A percentile compares a stretch with the other conserved stretches of the same genome.
Conservation (phyloP, 164 flowering plant species). For the Paratinospora sagittata region DNA sequence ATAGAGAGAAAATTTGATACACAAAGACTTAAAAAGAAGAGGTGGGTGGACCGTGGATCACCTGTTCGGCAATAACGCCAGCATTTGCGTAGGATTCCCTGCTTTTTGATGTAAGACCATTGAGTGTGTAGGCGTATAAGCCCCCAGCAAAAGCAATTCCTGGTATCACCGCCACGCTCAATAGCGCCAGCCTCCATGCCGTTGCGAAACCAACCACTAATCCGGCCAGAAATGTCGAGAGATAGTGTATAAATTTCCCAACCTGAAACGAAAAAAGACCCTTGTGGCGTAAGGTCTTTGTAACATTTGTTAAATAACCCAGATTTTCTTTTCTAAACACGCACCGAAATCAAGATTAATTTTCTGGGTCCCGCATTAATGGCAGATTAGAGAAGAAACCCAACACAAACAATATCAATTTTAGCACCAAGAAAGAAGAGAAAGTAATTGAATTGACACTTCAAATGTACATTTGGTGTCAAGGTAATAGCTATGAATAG, state of each 20-base stretch:
- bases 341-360: too few species aligned
- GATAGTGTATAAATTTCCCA: slow-evolving; percentile 94
- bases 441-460: too few species aligned
- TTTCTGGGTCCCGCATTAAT: too few species aligned
- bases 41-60: slow-evolving; percentile 15
- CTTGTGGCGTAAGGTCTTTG: background rate
- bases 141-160: slow-evolving; percentile 98
- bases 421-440: too few species aligned
- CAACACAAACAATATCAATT: too few species aligned
- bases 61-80: slow-evolving; percentile 92
- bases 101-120: slow-evolving; percentile 92
- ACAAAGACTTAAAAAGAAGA: background rate
- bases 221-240: slow-evolving; percentile 94
- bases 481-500: slow-evolving; percentile 2
- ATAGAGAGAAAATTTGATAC: too few species aligned
- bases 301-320: background rate
- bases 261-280: slow-evolving; percentile 38
- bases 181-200: slow-evolving; percentile 89
- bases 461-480: too few species aligned
- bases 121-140: slow-evolving; percentile 84
- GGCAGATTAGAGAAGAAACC: too few species aligned
- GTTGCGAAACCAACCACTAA: slow-evolving; percentile 95
- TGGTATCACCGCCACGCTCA: slow-evolving; percentile 93
- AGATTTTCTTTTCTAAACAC: too few species aligned
- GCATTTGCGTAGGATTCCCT: slow-evolving; percentile 90